Percentiles rank a stretch among this genome's conserved stretches.
These are phyloP conservation scores for Monosporascus sp. DNA, from an alignment of 2,329 filamentous ascomycete genomes.

Conservation along the genomic window DNA sequence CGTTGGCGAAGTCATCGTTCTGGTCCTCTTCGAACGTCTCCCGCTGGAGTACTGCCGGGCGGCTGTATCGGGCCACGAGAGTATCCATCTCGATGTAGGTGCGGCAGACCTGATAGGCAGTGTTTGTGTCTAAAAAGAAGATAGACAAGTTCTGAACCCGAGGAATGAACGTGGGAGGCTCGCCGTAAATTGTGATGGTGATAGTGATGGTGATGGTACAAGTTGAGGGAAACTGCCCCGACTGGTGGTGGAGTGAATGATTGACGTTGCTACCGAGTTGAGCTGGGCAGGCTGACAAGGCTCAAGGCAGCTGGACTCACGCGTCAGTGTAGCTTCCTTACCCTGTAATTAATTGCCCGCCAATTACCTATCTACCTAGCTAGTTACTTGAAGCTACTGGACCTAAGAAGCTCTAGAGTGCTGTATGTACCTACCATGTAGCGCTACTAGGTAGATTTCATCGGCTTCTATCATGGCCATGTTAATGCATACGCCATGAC, in stretches of 20 bases:
- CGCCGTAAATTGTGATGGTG: not conserved
- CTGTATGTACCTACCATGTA: too few species aligned
- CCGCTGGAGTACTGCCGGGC: constrained; percentile 64
- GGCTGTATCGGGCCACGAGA: constrained; percentile 87
- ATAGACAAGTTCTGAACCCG: not conserved
- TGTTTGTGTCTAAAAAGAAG: not conserved
- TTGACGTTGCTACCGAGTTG: constrained; percentile 5
- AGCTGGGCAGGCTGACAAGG: constrained; percentile 8
- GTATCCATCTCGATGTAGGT: constrained; percentile 65
- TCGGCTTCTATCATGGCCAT: too few species aligned
- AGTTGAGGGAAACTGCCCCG: constrained; percentile 4
- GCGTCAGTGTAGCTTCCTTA: constrained; percentile 11
- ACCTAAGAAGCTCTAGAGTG: too few species aligned
- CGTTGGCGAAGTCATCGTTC: constrained; percentile 65
- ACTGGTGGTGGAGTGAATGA: constrained; percentile 3
- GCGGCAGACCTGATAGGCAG: not conserved
- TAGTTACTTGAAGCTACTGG: too few species aligned
- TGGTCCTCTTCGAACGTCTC: constrained; percentile 69
- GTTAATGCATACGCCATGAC: too few species aligned
- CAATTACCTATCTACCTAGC: too few species aligned
- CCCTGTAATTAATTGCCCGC: too few species aligned
- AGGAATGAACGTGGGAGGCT: constrained; percentile 2
- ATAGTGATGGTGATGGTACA: constrained; percentile 9
- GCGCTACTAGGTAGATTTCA: too few species aligned
- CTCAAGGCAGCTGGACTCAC: constrained; percentile 27